Evolutionary conservation across 2,329 filamentous ascomycete genomes (phyloP).

Genomic region (Paecilomyces sp.): DNA sequence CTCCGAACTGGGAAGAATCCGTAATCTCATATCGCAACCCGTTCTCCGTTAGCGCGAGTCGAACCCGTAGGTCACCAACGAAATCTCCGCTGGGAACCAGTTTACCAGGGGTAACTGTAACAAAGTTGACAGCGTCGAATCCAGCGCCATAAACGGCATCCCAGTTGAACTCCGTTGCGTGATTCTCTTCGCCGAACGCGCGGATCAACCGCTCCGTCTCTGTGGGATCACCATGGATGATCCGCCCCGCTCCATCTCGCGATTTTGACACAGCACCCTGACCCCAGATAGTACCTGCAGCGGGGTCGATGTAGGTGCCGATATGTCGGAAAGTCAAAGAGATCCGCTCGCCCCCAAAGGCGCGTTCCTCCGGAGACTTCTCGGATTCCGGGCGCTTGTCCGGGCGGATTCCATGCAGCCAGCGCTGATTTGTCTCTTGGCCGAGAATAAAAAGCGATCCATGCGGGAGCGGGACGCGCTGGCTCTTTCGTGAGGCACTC

Average conservation of each 20-base stretch:
- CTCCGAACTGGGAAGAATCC: not conserved
- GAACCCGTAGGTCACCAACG: conserved; percentile 30
- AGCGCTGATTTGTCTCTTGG: conserved; percentile 70
- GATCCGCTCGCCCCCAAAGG: conserved; percentile 70
- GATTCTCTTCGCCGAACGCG: conserved; percentile 83
- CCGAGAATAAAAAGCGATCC: conserved; percentile 85
- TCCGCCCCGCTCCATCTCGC: conserved; percentile 49
- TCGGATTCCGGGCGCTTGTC: conserved; percentile 68
- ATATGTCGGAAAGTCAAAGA: conserved; percentile 88
- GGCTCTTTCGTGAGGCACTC: conserved; percentile 45
- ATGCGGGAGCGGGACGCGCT: conserved; percentile 71
- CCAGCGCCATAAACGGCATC: conserved; percentile 65
- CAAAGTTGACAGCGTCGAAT: conserved; percentile 64
- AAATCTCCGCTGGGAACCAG: conserved; percentile 24
- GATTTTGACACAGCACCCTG: conserved; percentile 74
- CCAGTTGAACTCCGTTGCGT: conserved; percentile 65
- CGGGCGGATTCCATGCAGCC: conserved; percentile 85
- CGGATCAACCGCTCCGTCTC: conserved; percentile 60
- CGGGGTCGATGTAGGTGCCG: conserved; percentile 68
- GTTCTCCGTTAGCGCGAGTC: conserved; percentile 31
- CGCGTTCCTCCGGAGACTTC: conserved; percentile 63
- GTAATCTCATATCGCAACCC: conserved; percentile 27
- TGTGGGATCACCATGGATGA: conserved; percentile 62
- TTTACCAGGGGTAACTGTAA: conserved; percentile 25
- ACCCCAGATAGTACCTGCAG: conserved; percentile 73